Conservation (phyloP, 192 early-diverging fungal genomes). For the Glomus cerebriforme region DNA sequence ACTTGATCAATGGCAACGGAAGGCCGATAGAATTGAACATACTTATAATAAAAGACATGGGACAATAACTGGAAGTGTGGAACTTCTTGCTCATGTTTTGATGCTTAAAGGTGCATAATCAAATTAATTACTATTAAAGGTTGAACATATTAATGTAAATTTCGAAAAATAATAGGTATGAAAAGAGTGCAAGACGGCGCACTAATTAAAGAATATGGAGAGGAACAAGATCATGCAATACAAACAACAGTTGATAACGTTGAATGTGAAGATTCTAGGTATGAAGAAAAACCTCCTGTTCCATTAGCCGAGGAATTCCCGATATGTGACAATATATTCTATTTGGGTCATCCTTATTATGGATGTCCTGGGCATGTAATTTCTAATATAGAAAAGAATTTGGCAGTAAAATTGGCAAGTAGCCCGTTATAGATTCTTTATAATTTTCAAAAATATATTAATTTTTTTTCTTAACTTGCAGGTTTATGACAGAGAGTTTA, state of each 20-base stretch:
- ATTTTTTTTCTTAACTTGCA: neutral
- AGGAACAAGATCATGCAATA: slow-evolving; percentile 54
- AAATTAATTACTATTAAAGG: neutral
- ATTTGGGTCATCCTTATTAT: slow-evolving; percentile 74
- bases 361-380: slow-evolving; percentile 72
- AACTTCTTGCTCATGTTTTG: slow-evolving; percentile 59
- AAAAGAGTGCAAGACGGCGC: slow-evolving; percentile 67
- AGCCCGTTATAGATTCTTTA: neutral
- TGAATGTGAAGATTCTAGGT: slow-evolving; percentile 70
- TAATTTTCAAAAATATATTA: neutral
- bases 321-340: slow-evolving; percentile 70
- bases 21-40: slow-evolving; percentile 59
- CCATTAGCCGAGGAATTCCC: slow-evolving; percentile 76
- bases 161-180: slow-evolving; percentile 34
- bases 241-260: slow-evolving; percentile 61
- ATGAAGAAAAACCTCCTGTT: slow-evolving; percentile 67
- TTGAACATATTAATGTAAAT: neutral
- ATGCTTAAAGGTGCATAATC: slow-evolving; percentile 55
- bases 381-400: slow-evolving; percentile 49
- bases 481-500: too few species aligned
- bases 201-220: slow-evolving; percentile 70
- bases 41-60: slow-evolving; percentile 73
- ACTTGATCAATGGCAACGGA: slow-evolving; percentile 58
- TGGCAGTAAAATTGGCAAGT: slow-evolving; percentile 50
- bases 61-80: slow-evolving; percentile 66